Conservation (phyloP, 345 rosid species). For the Mercurialis annua region DNA sequence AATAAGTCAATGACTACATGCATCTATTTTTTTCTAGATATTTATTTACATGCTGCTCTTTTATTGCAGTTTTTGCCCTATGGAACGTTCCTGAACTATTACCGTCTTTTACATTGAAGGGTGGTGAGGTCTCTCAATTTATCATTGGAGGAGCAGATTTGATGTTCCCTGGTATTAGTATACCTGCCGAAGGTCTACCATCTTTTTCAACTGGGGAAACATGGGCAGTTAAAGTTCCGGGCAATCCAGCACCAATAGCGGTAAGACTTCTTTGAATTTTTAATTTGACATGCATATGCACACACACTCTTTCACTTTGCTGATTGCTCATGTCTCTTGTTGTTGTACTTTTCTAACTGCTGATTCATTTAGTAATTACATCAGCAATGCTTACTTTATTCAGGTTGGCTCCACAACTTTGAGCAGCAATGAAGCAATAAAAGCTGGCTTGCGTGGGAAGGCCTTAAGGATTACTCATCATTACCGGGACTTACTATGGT, state of each 20-base stretch:
- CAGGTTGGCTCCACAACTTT: slow-evolving; percentile 90
- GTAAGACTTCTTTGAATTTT: slow-evolving; percentile 38
- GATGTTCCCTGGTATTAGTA: slow-evolving; percentile 89
- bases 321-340: neutral
- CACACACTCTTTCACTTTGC: neutral
- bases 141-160: slow-evolving; percentile 95
- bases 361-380: neutral
- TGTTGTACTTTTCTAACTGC: neutral
- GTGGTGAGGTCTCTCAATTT: slow-evolving; percentile 86
- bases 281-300: no score
- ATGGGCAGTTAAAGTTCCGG: slow-evolving; percentile 95
- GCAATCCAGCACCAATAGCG: slow-evolving; percentile 83
- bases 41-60: neutral
- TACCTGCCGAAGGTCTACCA: slow-evolving; percentile 66
- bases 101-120: slow-evolving; percentile 78
- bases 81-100: slow-evolving; percentile 84
- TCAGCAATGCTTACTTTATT: slow-evolving; percentile 5
- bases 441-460: slow-evolving; percentile 91
- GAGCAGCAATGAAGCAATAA: slow-evolving; percentile 71
- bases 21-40: neutral
- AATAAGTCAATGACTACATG: neutral
- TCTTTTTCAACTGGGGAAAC: slow-evolving; percentile 71
- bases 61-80: slow-evolving; percentile 72
- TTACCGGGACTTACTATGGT: slow-evolving; percentile 82
- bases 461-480: slow-evolving; percentile 80